Evolutionary conservation across 2,329 filamentous ascomycete species (phyloP), one percentile per base, ranked within the genome.

Genomic region (Cercospora zeae-maydis): DNA sequence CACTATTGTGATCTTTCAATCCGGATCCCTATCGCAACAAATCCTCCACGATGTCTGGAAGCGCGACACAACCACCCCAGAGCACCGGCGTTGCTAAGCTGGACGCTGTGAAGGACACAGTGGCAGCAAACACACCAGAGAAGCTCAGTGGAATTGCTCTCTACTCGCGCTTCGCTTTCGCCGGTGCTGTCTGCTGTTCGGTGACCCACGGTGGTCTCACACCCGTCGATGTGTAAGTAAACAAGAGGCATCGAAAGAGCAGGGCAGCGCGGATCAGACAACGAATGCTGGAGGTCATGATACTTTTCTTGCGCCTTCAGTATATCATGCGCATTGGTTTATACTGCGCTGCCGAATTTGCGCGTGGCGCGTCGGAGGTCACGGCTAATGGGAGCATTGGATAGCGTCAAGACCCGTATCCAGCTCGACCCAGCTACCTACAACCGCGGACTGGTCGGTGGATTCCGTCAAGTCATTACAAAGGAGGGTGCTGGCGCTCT

Each of bases 181-280:
- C 95, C 75, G 95, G 95, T 82, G 95, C 95, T 74, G 83, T 98
- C 84, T 97, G 95, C 88, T 99, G 95, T 82, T 95, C 93, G 74
- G 83, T 98, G 82, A 99, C 95, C 77, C 95, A 99, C 87, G 95
- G 93, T 81, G 90, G 86, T 76, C 88, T 98, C 75, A 99, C 95
- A 73, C 95, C 95, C 77, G 92, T 99, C 80, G 95, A 99, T 90
- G 95, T 99, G 93, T 98, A 95, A 81, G 93, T 91, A 66, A 62
- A 42, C 33, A 49, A 53, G 3, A 53, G 49, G 49, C 49, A 53
- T 33, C 27, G 33, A 39, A 34, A 51, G 57, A 55, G 14, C 14
- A 24, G 45, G 30, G 8, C 30, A 34, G 31, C 30, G 16, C 24
- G 37, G 33, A 56, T 53, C 34, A 36, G 30, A 10, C 30, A 10